Evolutionary conservation across 202 grass and related monocot genomes (phyloP).

Genomic region (Carex sylvatica): DNA sequence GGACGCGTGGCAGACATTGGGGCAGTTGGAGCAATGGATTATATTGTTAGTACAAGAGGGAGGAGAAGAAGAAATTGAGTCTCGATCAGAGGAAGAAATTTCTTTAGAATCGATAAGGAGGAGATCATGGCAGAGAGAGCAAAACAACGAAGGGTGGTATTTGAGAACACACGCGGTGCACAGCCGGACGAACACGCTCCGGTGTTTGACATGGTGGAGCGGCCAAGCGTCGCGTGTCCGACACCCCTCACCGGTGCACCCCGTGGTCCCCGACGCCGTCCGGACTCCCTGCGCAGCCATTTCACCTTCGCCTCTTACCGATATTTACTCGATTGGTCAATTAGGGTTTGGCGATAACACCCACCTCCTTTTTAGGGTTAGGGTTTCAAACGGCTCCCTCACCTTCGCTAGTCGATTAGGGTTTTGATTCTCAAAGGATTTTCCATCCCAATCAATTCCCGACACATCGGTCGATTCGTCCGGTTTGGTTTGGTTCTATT

Average conservation of each 20-base stretch:
- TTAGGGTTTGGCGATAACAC: background rate
- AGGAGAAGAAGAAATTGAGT: background rate
- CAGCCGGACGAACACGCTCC: conserved; percentile 64
- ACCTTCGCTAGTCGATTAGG: background rate
- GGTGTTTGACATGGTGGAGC: conserved; percentile 80
- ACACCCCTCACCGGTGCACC: conserved; percentile 70
- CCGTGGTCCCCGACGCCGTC: conserved; percentile 16
- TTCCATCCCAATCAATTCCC: background rate
- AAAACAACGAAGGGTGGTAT: conserved; percentile 61
- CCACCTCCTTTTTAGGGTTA: background rate
- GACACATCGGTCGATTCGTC: background rate
- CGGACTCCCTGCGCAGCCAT: conserved; percentile 1
- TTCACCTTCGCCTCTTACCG: background rate
- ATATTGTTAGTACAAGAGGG: background rate
- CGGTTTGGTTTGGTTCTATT: background rate
- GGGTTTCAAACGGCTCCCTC: conserved; percentile 11
- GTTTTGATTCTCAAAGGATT: background rate
- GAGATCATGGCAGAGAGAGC: conserved; percentile 64
- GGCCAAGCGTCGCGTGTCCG: conserved; percentile 68
- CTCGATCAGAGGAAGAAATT: background rate
- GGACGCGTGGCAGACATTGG: conserved; percentile 58
- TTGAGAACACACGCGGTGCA: conserved; percentile 87
- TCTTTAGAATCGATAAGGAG: conserved; percentile 22
- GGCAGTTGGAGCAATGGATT: conserved; percentile 47
- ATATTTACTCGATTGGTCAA: background rate